Conservation (phyloP, 164 flowering plant species). For the Litsea cubeba region DNA sequence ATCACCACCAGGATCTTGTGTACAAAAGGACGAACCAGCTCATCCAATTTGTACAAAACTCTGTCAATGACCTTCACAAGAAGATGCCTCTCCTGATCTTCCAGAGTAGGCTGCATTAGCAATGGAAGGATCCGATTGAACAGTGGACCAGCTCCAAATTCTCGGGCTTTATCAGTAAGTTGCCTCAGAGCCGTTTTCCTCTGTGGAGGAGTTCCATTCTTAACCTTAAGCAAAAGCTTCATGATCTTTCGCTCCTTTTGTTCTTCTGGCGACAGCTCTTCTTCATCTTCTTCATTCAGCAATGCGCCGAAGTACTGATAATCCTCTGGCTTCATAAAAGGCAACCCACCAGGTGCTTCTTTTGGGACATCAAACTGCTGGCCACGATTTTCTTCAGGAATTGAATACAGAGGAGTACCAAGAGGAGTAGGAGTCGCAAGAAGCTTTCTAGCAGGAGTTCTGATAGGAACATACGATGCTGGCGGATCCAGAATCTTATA, state of each 20-base stretch:
- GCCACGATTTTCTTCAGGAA: constrained; percentile 93
- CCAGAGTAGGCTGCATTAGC: constrained; percentile 97
- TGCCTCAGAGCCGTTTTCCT: constrained; percentile 95
- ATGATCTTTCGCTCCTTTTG: constrained; percentile 97
- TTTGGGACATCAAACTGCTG: constrained; percentile 95
- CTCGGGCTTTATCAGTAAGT: constrained; percentile 95
- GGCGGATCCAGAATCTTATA: constrained; percentile 94
- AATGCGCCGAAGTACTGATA: constrained; percentile 80
- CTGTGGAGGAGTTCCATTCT: constrained; percentile 99
- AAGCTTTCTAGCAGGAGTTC: constrained; percentile 97
- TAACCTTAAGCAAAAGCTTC: constrained; percentile 95
- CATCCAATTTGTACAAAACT: constrained; percentile 93
- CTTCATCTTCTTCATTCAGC: constrained; percentile 89
- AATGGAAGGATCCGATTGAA: constrained; percentile 86
- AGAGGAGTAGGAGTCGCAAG: constrained; percentile 94
- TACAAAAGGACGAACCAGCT: constrained; percentile 90
- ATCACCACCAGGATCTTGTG: constrained; percentile 95
- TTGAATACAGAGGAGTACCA: constrained; percentile 79
- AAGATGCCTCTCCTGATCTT: constrained; percentile 98
- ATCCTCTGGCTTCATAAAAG: constrained; percentile 96
- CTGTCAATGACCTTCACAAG: constrained; percentile 96
- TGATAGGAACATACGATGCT: constrained; percentile 83
- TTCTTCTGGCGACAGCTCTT: constrained; percentile 85
- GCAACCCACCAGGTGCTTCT: constrained; percentile 87
- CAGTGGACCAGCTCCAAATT: constrained; percentile 94